Percentiles rank a stretch among this genome's conserved stretches.
These are phyloP conservation scores for Kuraishia molischiana DNA, from an alignment of 805 yeast genomes.

Conservation along the genomic window DNA sequence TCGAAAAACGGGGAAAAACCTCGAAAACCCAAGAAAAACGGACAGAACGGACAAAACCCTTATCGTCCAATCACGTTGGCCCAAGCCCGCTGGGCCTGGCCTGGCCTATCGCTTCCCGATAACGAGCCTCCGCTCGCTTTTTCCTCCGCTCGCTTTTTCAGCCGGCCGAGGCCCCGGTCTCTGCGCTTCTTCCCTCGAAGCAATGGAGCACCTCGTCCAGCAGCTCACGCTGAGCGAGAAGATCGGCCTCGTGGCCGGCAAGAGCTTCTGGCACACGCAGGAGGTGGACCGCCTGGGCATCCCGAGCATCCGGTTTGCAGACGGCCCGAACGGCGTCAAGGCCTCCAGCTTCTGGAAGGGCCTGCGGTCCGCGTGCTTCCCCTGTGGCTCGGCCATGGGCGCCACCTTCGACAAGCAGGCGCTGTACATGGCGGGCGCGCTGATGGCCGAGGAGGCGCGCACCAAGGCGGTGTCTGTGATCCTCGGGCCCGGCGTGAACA, in stretches of 20 bases:
- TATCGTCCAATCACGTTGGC: no score
- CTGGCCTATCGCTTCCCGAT: no score
- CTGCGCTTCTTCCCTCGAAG: no score
- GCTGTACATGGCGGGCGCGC: constrained; percentile 35
- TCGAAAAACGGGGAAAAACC: no score
- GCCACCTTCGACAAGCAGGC: constrained; percentile 45
- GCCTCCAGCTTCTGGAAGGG: constrained; percentile 45
- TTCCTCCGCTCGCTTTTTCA: no score
- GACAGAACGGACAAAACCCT: no score
- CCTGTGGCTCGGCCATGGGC: constrained; percentile 53
- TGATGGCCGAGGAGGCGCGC: constrained; percentile 46
- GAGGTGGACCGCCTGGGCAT: constrained; percentile 25
- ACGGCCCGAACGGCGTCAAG: constrained; percentile 59
- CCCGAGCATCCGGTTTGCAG: constrained; percentile 38
- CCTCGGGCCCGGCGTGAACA: constrained; percentile 42
- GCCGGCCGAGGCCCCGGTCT: no score
- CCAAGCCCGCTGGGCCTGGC: no score
- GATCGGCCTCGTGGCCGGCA: constrained; percentile 14
- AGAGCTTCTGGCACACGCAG: constrained; percentile 30
- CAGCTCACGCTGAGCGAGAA: constrained; percentile 15
- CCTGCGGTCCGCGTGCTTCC: constrained; percentile 46
- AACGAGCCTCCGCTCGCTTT: no score
- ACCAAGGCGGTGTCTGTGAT: constrained; percentile 42
- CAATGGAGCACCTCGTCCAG: constrained; percentile 1
- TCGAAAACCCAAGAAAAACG: no score